Evolutionary conservation across 768 basidiomycete genomes (phyloP), one percentile per base, ranked within the genome.

Genomic region (Leccinum olivaceopallidum): DNA sequence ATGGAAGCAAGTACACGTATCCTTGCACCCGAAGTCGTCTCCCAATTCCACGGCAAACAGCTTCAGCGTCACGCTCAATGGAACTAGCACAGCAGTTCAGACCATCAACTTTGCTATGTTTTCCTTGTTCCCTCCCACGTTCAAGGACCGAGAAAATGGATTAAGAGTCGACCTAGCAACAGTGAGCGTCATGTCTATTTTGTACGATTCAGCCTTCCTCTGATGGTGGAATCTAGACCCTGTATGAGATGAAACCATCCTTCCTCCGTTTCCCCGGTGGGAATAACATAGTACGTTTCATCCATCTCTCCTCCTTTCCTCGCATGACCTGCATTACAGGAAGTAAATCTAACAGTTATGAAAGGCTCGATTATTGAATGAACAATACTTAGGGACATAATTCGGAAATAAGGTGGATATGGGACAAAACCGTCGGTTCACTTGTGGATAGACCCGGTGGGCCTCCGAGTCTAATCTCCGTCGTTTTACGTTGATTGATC

Each of bases 211-310:
- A 32, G 9, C 20, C 50, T 51, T 22, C 13, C 44, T 26, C n/a
- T 63, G 20, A 62, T 37, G 16, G 53, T 37, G 28, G 28, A 4
- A 20, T 12, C 3, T 55, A 88, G 83, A 75, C 84, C 6, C 74
- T 89, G 44, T 74, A 77, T 16, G 81, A 81, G 8, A 80, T 83
- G 76, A 79, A 78, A 5, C 85, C 87, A 12, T 75, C 81, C 5
- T 85, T 87, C 70, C 87, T 85, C 76, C 79, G 88, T 39, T 81
- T 88, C 64, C 87, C 87, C 8, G 88, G 88, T 22, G 88, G 88
- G 6, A 87, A 86, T 61, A 87, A 87, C 63, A 71, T 87, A 53
- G 86, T 83, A 63, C 13, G 77, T 59, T 30, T 42, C 20, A 20
- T n/a, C 28, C 6, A 59, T 42, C 56, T 28, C 30, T 10, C 16